phyloP scores from a whole-genome alignment of 2,329 filamentous ascomycete species.

The Colletotrichum melonis region DNA sequence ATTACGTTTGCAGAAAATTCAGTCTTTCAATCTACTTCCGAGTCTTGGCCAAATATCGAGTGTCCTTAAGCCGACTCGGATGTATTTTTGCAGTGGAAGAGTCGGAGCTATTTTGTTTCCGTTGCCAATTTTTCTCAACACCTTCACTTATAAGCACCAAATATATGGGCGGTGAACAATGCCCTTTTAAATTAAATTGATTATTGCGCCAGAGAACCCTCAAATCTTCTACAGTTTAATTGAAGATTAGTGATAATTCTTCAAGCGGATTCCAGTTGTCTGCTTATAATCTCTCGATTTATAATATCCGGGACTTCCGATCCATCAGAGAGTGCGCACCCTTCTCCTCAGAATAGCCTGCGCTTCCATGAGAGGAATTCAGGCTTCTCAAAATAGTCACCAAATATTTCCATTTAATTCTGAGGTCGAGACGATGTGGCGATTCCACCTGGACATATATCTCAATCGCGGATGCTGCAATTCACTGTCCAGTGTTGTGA shows the following conservation, averaged over 20 bases:
- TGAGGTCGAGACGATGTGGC: too few species aligned
- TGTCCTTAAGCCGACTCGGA: neutral
- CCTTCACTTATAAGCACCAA: neutral
- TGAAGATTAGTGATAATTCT: neutral
- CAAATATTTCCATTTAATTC: too few species aligned
- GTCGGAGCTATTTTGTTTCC: neutral
- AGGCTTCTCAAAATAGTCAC: too few species aligned
- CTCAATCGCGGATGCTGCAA: too few species aligned
- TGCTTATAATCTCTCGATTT: too few species aligned
- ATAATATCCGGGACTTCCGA: too few species aligned
- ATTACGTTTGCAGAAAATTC: neutral
- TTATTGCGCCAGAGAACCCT: neutral
- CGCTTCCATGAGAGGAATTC: too few species aligned
- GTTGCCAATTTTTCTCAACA: neutral
- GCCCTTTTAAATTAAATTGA: neutral
- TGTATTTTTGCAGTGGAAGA: neutral
- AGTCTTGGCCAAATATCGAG: neutral
- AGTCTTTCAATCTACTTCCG: neutral
- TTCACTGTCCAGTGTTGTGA: too few species aligned
- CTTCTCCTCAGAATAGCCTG: too few species aligned
- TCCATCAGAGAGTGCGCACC: too few species aligned
- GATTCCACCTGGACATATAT: too few species aligned
- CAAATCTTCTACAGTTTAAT: rapidly evolving
- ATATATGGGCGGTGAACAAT: neutral
- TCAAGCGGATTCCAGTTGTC: neutral